These are phyloP conservation scores for Plasmodium yoelii DNA, from an alignment of 169 alveolate genomes.

Conservation along the genomic window DNA sequence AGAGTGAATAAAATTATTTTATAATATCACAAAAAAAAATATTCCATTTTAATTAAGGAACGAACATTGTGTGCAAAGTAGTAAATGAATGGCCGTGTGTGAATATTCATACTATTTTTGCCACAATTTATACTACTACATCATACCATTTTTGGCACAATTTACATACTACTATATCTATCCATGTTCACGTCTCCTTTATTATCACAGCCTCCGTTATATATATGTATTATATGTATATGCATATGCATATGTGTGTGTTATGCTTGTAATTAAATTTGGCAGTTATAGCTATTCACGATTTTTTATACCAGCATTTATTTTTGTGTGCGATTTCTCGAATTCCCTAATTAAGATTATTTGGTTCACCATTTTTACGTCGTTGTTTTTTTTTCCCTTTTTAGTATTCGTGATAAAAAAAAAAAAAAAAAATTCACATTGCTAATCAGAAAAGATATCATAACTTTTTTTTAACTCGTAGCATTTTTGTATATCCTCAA, in stretches of 20 bases:
- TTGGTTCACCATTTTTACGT: conserved; percentile 9
- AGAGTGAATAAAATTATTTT: conserved; percentile 12
- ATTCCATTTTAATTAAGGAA: too few species aligned
- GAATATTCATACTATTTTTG: too few species aligned
- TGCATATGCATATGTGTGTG: not conserved
- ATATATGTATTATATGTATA: not conserved
- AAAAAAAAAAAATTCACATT: not conserved
- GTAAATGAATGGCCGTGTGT: too few species aligned
- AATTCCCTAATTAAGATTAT: not conserved
- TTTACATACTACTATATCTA: too few species aligned
- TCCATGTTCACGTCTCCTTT: too few species aligned
- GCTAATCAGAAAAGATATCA: conserved; percentile 26
- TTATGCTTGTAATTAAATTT: too few species aligned
- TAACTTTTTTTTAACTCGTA: conserved; percentile 39
- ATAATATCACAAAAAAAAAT: too few species aligned
- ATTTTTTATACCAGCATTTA: not conserved
- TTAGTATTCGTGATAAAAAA: not conserved
- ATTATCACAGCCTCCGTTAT: too few species aligned
- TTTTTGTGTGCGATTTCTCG: not conserved
- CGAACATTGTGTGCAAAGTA: too few species aligned
- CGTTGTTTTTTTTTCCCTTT: conserved; percentile 1
- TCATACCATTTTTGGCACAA: too few species aligned
- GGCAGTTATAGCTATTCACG: not conserved
- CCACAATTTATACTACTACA: too few species aligned
- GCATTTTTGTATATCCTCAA: conserved; percentile 53